Percentiles rank a stretch among this genome's conserved stretches.
phyloP scores from a whole-genome alignment of 805 yeast species.

The Wickerhamiella azyma region DNA sequence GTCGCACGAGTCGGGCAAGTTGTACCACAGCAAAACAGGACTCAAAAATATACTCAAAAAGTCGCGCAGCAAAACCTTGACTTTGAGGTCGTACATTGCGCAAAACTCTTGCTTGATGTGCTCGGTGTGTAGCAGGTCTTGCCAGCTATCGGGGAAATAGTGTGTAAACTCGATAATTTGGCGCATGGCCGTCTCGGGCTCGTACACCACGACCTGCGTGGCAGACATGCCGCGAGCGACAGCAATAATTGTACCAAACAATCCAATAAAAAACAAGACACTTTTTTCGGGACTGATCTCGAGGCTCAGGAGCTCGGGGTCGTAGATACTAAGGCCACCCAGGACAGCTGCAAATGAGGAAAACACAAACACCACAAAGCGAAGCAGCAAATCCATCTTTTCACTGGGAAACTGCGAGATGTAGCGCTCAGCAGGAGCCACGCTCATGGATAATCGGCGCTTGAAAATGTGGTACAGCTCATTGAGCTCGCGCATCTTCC shows the following conservation, averaged over 20 bases:
- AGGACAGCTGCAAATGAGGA: constrained; percentile 86
- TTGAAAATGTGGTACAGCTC: constrained; percentile 83
- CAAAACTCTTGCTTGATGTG: constrained; percentile 76
- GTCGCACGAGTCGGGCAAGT: constrained; percentile 59
- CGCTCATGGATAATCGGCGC: constrained; percentile 61
- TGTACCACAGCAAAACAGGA: constrained; percentile 81
- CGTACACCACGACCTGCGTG: constrained; percentile 59
- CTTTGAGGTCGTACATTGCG: constrained; percentile 56
- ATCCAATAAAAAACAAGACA: constrained; percentile 73
- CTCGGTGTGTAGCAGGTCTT: constrained; percentile 69
- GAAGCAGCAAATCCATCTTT: constrained; percentile 38
- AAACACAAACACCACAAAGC: constrained; percentile 56
- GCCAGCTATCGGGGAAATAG: constrained; percentile 79
- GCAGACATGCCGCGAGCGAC: constrained; percentile 59
- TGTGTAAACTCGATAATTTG: constrained; percentile 81
- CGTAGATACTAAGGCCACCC: constrained; percentile 61
- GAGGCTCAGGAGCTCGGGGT: constrained; percentile 81
- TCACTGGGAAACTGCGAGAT: constrained; percentile 88
- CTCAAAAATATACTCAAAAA: constrained; percentile 68
- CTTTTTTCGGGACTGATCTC: constrained; percentile 74
- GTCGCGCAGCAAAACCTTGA: constrained; percentile 61
- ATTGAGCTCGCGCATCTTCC: constrained; percentile 90
- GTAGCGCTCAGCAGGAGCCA: constrained; percentile 67
- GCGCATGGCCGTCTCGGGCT: constrained; percentile 76
- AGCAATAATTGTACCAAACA: constrained; percentile 83